Evolutionary conservation across 106 monocot genomes (phyloP), one percentile per base, ranked within the genome.

Genomic region (Hemerocallis citrina): DNA sequence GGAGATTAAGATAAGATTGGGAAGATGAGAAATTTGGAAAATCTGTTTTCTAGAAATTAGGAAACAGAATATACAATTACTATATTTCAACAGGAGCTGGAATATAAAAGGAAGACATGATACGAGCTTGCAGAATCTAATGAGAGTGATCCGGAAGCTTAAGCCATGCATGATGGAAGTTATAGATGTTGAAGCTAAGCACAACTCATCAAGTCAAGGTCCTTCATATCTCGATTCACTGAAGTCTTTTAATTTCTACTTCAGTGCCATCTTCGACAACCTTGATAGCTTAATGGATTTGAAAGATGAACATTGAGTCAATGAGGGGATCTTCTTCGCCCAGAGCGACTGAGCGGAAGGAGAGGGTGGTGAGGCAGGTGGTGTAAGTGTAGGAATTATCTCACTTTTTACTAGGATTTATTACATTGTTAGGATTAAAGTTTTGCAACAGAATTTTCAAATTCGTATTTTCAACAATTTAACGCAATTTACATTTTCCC

Each of bases 201-300:
- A 43, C 61, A 62, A 62, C 43, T 38, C 60, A 0, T 40, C 30
- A 44, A 43, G 16, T 62, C 44, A 0, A 1, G 5, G 15, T 59
- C 22, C 1, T 49, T 59, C 35, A 59, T 68, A 13, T 46, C 58
- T 24, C 41, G 68, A 12, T 58, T 58, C 68, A 48, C 59, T 2
- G 59, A 68, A 29, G 43, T 45, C 14, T 57, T 68, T n/a, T n/a
- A n/a, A n/a, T 22, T 68, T 68, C 32, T 68, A 68, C 47, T 48
- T 25, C 47, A 59, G 68, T 7, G 59, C 68, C n/a, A 33, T 35
- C 9, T 68, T 68, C n/a, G 68, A 68, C 13, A 47, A 24, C 58
- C 11, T 68, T 3, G 68, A 35, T 15, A 21, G 0, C 31, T 25
- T 23, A 12, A 47, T 68, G 59, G 47, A 51, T 4, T 17, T 23